A percentile compares a stretch with the other conserved stretches of the same genome.
phyloP scores from a whole-genome alignment of 495 filamentous ascomycete genomes.

The Aspergillus asperescens region DNA sequence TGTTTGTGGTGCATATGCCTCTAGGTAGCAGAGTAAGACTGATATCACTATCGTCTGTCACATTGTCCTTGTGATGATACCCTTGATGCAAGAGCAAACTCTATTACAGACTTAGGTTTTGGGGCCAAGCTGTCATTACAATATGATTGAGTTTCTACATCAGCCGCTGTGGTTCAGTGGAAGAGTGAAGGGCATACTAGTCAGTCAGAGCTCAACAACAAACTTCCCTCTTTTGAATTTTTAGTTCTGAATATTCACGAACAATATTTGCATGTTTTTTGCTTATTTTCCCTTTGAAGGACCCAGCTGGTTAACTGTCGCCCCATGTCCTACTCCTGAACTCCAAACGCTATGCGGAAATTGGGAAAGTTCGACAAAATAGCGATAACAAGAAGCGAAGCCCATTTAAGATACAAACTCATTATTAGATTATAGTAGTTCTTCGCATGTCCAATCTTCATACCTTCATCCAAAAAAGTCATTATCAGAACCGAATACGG shows the following conservation, averaged over 20 bases:
- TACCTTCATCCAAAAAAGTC: slow-evolving; percentile 53
- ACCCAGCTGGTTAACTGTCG: slow-evolving; percentile 15
- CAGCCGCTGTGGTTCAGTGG: too few species aligned
- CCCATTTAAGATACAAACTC: slow-evolving; percentile 19
- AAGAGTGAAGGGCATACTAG: too few species aligned
- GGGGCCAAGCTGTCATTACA: too few species aligned
- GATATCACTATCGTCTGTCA: too few species aligned
- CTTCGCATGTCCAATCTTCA: slow-evolving; percentile 98
- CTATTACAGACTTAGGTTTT: too few species aligned
- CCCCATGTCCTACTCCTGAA: slow-evolving; percentile 26
- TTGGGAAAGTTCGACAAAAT: slow-evolving; percentile 15
- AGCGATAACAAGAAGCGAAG: slow-evolving; percentile 18
- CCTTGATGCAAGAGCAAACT: too few species aligned
- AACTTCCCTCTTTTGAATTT: slow-evolving; percentile 14
- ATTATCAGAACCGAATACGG: slow-evolving; percentile 13
- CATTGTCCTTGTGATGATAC: too few species aligned
- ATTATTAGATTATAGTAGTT: slow-evolving; percentile 55
- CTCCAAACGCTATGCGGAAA: slow-evolving; percentile 44
- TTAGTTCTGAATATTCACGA: slow-evolving; percentile 14
- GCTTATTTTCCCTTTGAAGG: slow-evolving; percentile 14
- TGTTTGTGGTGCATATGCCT: too few species aligned
- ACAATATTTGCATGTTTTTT: slow-evolving; percentile 14
- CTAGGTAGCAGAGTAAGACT: too few species aligned
- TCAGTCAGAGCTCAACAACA: slow-evolving; percentile 11
- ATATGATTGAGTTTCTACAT: too few species aligned